Conservation (phyloP, 257 asterid genomes). For the Ilex aquifolium region DNA sequence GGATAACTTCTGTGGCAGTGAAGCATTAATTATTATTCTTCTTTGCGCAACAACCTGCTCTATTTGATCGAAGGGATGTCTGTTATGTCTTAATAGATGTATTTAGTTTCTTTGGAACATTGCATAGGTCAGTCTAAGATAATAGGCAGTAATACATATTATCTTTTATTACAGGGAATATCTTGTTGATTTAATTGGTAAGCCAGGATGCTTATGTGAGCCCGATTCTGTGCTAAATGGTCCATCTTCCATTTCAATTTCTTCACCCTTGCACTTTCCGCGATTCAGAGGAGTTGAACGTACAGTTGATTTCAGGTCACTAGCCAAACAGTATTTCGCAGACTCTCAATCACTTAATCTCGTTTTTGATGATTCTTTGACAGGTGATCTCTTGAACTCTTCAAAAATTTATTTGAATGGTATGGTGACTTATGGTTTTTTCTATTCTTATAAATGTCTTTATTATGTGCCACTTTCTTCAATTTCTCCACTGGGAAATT, state of each 20-base stretch:
- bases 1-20: no score
- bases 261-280: conserved; percentile 89
- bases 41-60: no score
- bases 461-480: no score
- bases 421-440: no score
- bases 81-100: no score
- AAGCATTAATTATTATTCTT: no score
- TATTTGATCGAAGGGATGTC: no score
- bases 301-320: conserved; percentile 60
- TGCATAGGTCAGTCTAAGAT: no score
- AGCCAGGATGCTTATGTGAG: conserved; percentile 72
- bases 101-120: no score
- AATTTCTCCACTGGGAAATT: no score
- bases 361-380: conserved; percentile 55
- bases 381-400: conserved; percentile 46
- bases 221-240: conserved; percentile 96
- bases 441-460: no score
- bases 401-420: neutral
- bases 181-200: conserved; percentile 80
- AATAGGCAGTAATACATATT: no score
- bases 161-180: conserved; percentile 60
- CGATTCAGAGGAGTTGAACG: conserved; percentile 68
- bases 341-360: conserved; percentile 75
- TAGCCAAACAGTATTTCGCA: conserved; percentile 86
- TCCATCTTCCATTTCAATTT: conserved; percentile 81